phyloP scores from a whole-genome alignment of 306 rosid genomes.

The Amphicarpaea edgeworthii region DNA sequence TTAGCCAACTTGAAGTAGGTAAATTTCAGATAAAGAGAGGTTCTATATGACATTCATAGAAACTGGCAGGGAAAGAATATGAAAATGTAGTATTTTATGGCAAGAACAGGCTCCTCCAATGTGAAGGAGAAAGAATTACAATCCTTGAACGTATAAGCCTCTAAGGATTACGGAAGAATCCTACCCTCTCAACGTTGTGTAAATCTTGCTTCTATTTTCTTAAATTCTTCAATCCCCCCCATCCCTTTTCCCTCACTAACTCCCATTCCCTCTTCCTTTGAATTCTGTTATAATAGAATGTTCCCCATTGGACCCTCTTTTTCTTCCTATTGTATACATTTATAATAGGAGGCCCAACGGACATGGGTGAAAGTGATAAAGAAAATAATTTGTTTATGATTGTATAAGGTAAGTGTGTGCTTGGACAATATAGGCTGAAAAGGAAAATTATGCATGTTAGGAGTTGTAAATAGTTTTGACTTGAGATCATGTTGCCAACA shows the following conservation, averaged over 20 bases:
- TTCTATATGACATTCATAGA: neutral
- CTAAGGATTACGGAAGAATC: neutral
- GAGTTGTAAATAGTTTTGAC: constrained; percentile 36
- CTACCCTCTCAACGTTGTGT: neutral
- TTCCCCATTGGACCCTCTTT: neutral
- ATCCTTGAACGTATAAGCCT: neutral
- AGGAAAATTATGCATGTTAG: constrained; percentile 33
- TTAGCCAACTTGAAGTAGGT: constrained; percentile 37
- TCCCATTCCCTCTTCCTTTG: neutral
- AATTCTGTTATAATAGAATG: neutral
- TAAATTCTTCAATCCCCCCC: neutral
- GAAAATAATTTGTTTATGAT: constrained; percentile 3
- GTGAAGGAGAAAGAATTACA: too few species aligned
- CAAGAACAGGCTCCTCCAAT: neutral
- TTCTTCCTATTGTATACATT: neutral
- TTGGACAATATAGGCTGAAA: constrained; percentile 26
- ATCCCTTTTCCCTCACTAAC: neutral
- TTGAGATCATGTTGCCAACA: constrained; percentile 25
- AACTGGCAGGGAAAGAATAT: neutral
- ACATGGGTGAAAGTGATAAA: constrained; percentile 21
- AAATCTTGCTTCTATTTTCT: neutral
- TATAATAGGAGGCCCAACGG: neutral
- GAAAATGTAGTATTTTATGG: neutral
- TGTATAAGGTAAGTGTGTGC: constrained; percentile 16
- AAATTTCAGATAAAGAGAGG: constrained; percentile 22